These are phyloP conservation scores for Artemisia argyi DNA, from an alignment of 129 eudicot genomes.

Conservation along the genomic window DNA sequence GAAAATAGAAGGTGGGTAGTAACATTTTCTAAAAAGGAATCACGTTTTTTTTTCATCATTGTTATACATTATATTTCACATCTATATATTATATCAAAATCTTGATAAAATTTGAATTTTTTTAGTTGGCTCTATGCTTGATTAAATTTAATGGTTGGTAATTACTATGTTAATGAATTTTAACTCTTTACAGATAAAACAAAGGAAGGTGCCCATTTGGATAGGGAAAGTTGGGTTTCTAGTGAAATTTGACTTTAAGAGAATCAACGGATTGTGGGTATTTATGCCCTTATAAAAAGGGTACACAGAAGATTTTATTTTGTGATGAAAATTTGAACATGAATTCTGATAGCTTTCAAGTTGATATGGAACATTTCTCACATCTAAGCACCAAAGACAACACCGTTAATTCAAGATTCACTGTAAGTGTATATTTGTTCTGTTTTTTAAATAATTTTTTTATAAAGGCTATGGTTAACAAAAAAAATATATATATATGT, in stretches of 20 bases:
- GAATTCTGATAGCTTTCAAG: slow-evolving; percentile 36
- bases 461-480: too few species aligned
- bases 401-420: slow-evolving; percentile 22
- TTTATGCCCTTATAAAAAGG: slow-evolving; percentile 28
- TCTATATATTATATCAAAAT: slow-evolving; percentile 9
- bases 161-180: not conserved
- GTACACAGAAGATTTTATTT: slow-evolving; percentile 12
- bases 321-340: slow-evolving; percentile 30
- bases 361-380: slow-evolving; percentile 37
- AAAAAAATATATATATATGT: too few species aligned
- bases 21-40: not conserved
- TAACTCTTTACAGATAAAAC: slow-evolving; percentile 19
- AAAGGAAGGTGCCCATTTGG: slow-evolving; percentile 18
- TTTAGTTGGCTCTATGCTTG: slow-evolving; percentile 8
- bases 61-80: not conserved
- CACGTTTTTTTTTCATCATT: not conserved
- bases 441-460: not conserved
- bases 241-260: slow-evolving; percentile 29
- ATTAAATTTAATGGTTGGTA: slow-evolving; percentile 6
- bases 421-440: slow-evolving; percentile 13
- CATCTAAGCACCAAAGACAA: slow-evolving; percentile 31
- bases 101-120: not conserved
- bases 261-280: slow-evolving; percentile 25
- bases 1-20: slow-evolving; percentile 16
- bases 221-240: slow-evolving; percentile 18